phyloP scores from a whole-genome alignment of 257 asterid genomes.

The Thymus mandschuricus region DNA sequence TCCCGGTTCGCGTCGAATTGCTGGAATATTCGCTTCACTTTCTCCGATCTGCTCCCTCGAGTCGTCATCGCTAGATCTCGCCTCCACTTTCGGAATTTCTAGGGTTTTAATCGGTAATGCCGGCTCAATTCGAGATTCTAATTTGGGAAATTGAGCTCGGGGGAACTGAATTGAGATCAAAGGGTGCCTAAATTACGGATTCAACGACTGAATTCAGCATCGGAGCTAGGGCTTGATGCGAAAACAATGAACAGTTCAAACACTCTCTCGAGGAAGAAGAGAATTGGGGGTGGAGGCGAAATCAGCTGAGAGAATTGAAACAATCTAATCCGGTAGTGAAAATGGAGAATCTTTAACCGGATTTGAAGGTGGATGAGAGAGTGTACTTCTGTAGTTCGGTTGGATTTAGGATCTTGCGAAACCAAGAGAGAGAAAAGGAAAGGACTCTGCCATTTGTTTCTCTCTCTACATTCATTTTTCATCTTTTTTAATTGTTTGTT shows the following conservation, averaged over 20 bases:
- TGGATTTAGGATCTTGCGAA: constrained; percentile 47
- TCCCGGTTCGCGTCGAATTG: constrained; percentile 79
- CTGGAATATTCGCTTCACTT: constrained; percentile 82
- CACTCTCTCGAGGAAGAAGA: not conserved
- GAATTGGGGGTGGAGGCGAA: constrained; percentile 14
- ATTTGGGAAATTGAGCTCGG: constrained; percentile 20
- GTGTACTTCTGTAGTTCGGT: constrained; percentile 27
- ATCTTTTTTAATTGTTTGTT: not conserved
- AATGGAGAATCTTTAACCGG: not conserved
- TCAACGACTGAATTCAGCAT: not conserved
- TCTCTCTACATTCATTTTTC: constrained; percentile 34
- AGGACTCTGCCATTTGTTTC: constrained; percentile 27
- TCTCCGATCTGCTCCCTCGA: constrained; percentile 97
- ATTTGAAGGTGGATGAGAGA: constrained; percentile 18
- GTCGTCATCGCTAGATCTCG: constrained; percentile 56
- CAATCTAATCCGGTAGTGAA: not conserved
- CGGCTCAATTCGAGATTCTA: constrained; percentile 8
- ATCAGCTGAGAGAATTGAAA: constrained; percentile 23
- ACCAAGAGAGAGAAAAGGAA: constrained; percentile 26
- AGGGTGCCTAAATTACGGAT: constrained; percentile 26
- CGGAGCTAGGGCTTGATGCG: constrained; percentile 24
- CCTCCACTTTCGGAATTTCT: not conserved
- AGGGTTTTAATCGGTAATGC: constrained; percentile 36
- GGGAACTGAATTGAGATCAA: constrained; percentile 23
- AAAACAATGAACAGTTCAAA: constrained; percentile 11